Evolutionary conservation across 345 rosid species (phyloP), one percentile per base, ranked within the genome.

Genomic region (Aurinia saxatilis): DNA sequence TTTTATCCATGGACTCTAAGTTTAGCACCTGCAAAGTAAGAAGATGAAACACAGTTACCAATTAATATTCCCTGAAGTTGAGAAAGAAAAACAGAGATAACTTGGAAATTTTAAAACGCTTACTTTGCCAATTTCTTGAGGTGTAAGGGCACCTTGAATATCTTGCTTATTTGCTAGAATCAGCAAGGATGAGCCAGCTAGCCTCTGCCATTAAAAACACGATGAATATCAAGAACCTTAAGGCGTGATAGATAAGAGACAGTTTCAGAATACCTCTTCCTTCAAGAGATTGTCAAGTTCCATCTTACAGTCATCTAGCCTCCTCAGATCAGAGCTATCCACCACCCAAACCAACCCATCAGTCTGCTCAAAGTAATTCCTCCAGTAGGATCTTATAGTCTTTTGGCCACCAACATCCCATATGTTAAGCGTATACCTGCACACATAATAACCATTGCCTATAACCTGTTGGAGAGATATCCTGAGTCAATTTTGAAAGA

Each of bases 321-420:
- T 83, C 71, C 97, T 78, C 41, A 89, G 85, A 77, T 93, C 91
- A 7, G 95, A 93, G 74, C 97, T 87, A 73, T 90, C 96, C 8
- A 90, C 99, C 11, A 87, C 97, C 96, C 97, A 89, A 29, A 89
- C 87, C 74, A 92, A 75, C 36, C 99, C 99, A 84, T 93, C 97
- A 38, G 96, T 92, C 77, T 85, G 91, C 79, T 92, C 97, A 73
- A 92, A 89, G 79, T 92, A 87, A 70, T 92, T 92, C 80, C 97
- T 85, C 97, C 96, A 92, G 19, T 89, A 89, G 0, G 96, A 85
- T 75, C 98, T 81, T 73, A 92, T 85, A 2, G 95, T 92, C 74
- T 84, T 84, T 64, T 92, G 96, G 23, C 99, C 97, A 10, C 98
- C 96, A 2, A 87, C 90, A 71, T 92, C 99, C 97, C 96, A 93